phyloP scores from a whole-genome alignment of 2,329 filamentous ascomycete species.

The Aspergillus hortae region DNA sequence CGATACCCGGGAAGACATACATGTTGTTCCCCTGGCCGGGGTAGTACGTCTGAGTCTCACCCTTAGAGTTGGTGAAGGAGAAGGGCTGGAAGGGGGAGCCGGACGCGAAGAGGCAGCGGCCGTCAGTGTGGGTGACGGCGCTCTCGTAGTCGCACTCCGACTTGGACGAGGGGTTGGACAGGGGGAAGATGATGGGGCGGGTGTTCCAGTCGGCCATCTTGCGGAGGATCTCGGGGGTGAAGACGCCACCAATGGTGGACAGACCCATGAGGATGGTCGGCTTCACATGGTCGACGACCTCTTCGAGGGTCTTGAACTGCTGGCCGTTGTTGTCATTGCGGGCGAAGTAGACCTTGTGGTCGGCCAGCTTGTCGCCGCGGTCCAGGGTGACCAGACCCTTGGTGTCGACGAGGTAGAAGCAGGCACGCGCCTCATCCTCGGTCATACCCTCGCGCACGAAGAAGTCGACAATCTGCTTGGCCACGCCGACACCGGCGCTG shows the following conservation, averaged over 20 bases:
- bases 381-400: slow-evolving; percentile 92
- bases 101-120: slow-evolving; percentile 87
- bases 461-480: slow-evolving; percentile 95
- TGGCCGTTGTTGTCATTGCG: slow-evolving; percentile 62
- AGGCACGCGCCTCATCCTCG: slow-evolving; percentile 79
- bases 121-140: slow-evolving; percentile 85
- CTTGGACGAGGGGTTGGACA: slow-evolving; percentile 94
- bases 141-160: slow-evolving; percentile 97
- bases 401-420: slow-evolving; percentile 97
- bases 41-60: slow-evolving; percentile 64
- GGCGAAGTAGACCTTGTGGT: slow-evolving; percentile 74
- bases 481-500: slow-evolving; percentile 92
- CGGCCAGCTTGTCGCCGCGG: slow-evolving; percentile 87
- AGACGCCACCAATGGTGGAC: slow-evolving; percentile 89
- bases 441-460: slow-evolving; percentile 89
- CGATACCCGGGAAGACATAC: slow-evolving; percentile 96
- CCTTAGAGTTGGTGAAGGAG: slow-evolving; percentile 58
- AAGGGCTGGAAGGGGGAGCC: slow-evolving; percentile 84
- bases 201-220: slow-evolving; percentile 63
- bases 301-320: slow-evolving; percentile 73
- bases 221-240: slow-evolving; percentile 81
- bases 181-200: slow-evolving; percentile 87
- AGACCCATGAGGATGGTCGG: slow-evolving; percentile 92
- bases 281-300: slow-evolving; percentile 92
- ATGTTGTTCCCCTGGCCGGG: slow-evolving; percentile 77